A percentile compares a stretch with the other conserved stretches of the same genome.
phyloP scores from a whole-genome alignment of 2,329 filamentous ascomycete genomes.

The Fusarium cyanostomum region DNA sequence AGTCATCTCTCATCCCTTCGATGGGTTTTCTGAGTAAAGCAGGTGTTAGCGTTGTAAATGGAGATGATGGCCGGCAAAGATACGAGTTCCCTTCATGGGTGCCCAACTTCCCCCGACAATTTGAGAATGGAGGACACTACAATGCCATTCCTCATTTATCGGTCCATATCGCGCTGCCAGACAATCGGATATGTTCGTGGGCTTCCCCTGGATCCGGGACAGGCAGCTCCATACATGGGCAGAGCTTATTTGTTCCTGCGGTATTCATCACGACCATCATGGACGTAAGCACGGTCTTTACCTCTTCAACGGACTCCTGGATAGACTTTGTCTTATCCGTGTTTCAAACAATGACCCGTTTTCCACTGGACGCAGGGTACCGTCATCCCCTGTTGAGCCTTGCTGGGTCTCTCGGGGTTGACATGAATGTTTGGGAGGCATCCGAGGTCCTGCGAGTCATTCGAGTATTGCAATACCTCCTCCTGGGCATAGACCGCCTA shows the following conservation, averaged over 20 bases:
- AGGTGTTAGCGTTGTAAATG: background rate
- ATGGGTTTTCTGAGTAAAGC: background rate
- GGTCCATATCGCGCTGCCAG: too few species aligned
- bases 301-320: background rate
- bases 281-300: background rate
- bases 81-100: slow-evolving; percentile 8
- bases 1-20: fast-evolving
- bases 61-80: fast-evolving
- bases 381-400: background rate
- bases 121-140: background rate
- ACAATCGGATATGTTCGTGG: background rate
- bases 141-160: background rate
- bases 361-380: fast-evolving
- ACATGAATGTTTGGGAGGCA: background rate
- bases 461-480: background rate
- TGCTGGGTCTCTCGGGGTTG: background rate
- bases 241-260: background rate
- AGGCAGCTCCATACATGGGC: background rate
- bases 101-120: background rate
- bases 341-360: background rate
- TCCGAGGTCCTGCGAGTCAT: background rate
- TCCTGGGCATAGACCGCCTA: fast-evolving
- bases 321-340: background rate
- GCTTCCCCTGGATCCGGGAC: background rate
- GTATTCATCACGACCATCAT: background rate